A percentile compares a stretch with the other conserved stretches of the same genome.
phyloP scores from a whole-genome alignment of 2,329 filamentous ascomycete genomes.

The Gliomastix tumulicola region DNA sequence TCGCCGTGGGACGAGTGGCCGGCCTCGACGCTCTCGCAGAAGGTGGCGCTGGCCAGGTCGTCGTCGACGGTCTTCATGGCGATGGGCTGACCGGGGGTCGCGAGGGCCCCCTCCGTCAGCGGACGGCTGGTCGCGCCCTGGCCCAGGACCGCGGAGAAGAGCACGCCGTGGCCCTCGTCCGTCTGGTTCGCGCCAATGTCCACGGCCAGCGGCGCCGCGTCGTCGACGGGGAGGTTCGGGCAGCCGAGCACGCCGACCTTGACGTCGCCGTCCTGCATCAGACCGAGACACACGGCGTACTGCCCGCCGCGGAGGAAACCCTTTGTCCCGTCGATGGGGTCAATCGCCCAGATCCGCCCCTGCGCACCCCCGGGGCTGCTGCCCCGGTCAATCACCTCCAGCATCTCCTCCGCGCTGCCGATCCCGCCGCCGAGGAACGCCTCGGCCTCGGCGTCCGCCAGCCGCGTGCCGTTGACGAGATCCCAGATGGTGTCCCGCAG shows the following conservation, averaged over 20 bases:
- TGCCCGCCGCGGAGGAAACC: slow-evolving; percentile 94
- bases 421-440: slow-evolving; percentile 64
- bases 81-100: slow-evolving; percentile 52
- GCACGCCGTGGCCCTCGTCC: slow-evolving; percentile 72
- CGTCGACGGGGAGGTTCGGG: slow-evolving; percentile 88
- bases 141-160: slow-evolving; percentile 79
- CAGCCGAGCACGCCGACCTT: slow-evolving; percentile 92
- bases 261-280: slow-evolving; percentile 90
- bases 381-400: slow-evolving; percentile 60
- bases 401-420: slow-evolving; percentile 57
- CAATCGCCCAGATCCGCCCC: slow-evolving; percentile 90
- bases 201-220: slow-evolving; percentile 51
- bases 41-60: slow-evolving; percentile 73
- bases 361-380: slow-evolving; percentile 63
- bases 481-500: slow-evolving; percentile 72
- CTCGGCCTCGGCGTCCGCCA: slow-evolving; percentile 51
- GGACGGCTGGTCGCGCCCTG: slow-evolving; percentile 76
- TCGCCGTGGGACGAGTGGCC: slow-evolving; percentile 87
- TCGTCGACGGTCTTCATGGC: slow-evolving; percentile 71
- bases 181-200: slow-evolving; percentile 68
- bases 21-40: slow-evolving; percentile 95
- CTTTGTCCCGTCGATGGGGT: slow-evolving; percentile 97
- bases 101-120: slow-evolving; percentile 46
- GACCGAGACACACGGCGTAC: slow-evolving; percentile 88
- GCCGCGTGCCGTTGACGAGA: slow-evolving; percentile 64